Evolutionary conservation across 2,329 filamentous ascomycete species (phyloP), one percentile per base, ranked within the genome.

Genomic region (Acrodontium crateriforme): DNA sequence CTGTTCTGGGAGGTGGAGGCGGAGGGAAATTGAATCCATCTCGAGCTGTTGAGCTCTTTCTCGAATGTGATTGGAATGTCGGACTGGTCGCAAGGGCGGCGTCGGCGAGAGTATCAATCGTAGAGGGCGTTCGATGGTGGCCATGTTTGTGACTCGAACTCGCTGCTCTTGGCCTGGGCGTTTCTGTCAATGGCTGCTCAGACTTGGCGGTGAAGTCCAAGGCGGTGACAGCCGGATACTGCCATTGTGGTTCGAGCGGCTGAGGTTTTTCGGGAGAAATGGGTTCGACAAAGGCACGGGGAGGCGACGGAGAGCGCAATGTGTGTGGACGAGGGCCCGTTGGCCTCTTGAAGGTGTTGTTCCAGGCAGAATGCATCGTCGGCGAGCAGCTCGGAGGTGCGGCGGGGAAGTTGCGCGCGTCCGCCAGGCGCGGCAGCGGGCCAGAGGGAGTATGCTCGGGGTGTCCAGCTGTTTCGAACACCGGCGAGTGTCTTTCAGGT

Each of bases 61-160:
- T 38, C 27, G 30, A 34, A 25, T 23, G 35, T 19, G 26, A 18
- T 16, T 35, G 29, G 29, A 46, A 40, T 12, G 45, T 31, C n/a
- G 54, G 52, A 31, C 52, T 55, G n/a, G 53, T 34, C 11, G 48
- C 53, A 24, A 58, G 43, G 24, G 59, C 59, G 27, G 54, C 55
- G 34, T 58, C 54, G 16, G 59, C 58, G 6, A 62, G 50, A 16
- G 55, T 50, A 28, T 60, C 59, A 34, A 62, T 62, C 35, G 56
- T 51, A 6, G 51, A 52, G 8, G 49, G 41, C 6, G 44, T 47
- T 18, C 43, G 38, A 19, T 42, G 39, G 25, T 51, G 47, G 24
- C 34, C 39, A 21, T 35, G 41, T 32, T 32, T 44, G 12, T 42
- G 37, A 22, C 35, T 42, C 13, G 20, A 22, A 18, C 29, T 40